These are phyloP conservation scores for Phytopythium sindhum DNA, from an alignment of 352 stramenopile species.

Conservation along the genomic window DNA sequence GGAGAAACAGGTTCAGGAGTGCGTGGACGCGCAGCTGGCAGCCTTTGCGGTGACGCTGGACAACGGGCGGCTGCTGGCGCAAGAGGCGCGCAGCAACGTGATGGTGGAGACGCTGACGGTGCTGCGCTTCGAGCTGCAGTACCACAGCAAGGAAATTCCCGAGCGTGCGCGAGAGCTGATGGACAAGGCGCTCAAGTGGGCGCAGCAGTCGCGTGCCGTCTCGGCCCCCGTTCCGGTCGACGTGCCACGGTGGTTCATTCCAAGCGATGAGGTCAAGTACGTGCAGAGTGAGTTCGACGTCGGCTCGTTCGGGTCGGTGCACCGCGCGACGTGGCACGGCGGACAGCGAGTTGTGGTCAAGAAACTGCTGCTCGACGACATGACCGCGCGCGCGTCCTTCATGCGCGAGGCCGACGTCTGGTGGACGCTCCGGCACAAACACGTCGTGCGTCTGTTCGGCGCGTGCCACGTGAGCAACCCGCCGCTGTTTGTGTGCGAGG, in stretches of 20 bases:
- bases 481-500: conserved; percentile 28
- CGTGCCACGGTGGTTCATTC: conserved; percentile 17
- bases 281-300: conserved; percentile 10
- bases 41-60: background rate
- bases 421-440: conserved; percentile 22
- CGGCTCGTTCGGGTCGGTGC: conserved; percentile 12
- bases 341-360: conserved; percentile 29
- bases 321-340: conserved; percentile 12
- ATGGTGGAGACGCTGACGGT: conserved; percentile 14
- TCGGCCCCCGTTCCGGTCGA: background rate
- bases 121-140: conserved; percentile 12
- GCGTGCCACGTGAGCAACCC: conserved; percentile 29
- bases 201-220: conserved; percentile 1
- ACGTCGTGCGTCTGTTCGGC: conserved; percentile 32
- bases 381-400: conserved; percentile 12
- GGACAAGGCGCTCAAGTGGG: conserved; percentile 4
- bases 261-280: conserved; percentile 17
- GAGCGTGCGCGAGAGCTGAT: conserved; percentile 11
- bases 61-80: conserved; percentile 11
- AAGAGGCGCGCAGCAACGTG: conserved; percentile 6
- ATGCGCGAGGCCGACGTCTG: conserved; percentile 30
- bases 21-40: background rate
- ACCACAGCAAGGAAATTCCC: conserved; percentile 8
- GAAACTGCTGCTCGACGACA: conserved; percentile 15
- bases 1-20: background rate